A percentile compares a stretch with the other conserved stretches of the same genome.
These are phyloP conservation scores for Aspergillus sp. DNA, from an alignment of 2,329 filamentous ascomycete genomes.

Conservation along the genomic window DNA sequence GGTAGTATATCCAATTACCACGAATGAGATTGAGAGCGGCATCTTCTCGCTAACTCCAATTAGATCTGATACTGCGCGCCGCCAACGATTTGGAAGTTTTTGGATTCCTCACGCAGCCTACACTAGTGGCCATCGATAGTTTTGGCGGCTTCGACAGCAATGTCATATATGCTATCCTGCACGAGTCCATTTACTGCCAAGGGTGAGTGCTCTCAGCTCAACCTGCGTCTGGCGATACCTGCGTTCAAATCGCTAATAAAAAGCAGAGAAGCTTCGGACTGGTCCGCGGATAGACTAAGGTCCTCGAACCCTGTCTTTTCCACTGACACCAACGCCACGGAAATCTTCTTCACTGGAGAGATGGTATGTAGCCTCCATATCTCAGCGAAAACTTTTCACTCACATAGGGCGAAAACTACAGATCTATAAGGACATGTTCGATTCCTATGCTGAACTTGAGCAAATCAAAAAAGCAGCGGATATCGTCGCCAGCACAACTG, in stretches of 20 bases:
- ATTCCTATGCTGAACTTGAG: conserved; percentile 74
- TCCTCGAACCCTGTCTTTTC: conserved; percentile 47
- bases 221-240: neutral
- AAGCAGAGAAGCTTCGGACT: conserved; percentile 61
- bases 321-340: conserved; percentile 44
- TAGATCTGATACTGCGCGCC: conserved; percentile 67
- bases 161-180: conserved; percentile 81
- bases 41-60: neutral
- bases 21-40: neutral
- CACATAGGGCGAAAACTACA: conserved; percentile 17
- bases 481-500: conserved; percentile 63
- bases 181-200: conserved; percentile 85
- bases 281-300: conserved; percentile 63
- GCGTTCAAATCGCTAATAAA: conserved; percentile 5
- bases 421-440: conserved; percentile 81
- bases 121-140: conserved; percentile 67
- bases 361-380: conserved; percentile 56
- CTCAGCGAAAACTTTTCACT: neutral
- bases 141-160: conserved; percentile 70
- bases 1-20: conserved; percentile 34
- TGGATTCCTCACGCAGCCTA: conserved; percentile 71
- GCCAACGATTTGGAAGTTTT: conserved; percentile 73
- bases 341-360: conserved; percentile 82
- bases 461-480: conserved; percentile 68
- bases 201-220: conserved; percentile 40